These are phyloP conservation scores for Dryas drummondii DNA, from an alignment of 306 rosid species.

Conservation along the genomic window DNA sequence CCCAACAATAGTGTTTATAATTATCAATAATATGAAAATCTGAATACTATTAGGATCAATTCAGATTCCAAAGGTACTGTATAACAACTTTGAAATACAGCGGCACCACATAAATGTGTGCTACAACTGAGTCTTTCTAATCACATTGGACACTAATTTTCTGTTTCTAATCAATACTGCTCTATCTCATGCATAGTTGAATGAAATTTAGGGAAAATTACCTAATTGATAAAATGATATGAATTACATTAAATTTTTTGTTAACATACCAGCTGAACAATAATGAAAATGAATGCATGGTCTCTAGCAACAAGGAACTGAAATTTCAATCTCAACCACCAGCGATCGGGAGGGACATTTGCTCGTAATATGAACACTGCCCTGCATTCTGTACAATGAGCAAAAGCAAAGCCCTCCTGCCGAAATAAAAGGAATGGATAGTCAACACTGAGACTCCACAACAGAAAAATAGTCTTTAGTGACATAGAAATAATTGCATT, in stretches of 20 bases:
- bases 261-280: slow-evolving; percentile 79
- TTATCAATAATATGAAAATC: not conserved
- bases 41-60: not conserved
- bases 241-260: not conserved
- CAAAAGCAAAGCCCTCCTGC: slow-evolving; percentile 98
- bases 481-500: not conserved
- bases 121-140: not conserved
- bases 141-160: not conserved
- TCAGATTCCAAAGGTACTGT: not conserved
- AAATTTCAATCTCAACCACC: slow-evolving; percentile 97
- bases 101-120: not conserved
- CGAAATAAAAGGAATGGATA: slow-evolving; percentile 25
- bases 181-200: not conserved
- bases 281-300: slow-evolving; percentile 89
- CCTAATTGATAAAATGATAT: slow-evolving; percentile 6
- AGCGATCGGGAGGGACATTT: slow-evolving; percentile 89
- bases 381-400: slow-evolving; percentile 98
- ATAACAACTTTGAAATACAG: not conserved
- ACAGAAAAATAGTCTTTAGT: slow-evolving; percentile 6
- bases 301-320: slow-evolving; percentile 98
- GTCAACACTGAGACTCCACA: slow-evolving; percentile 20
- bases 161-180: not conserved
- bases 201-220: not conserved
- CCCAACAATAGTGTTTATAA: not conserved
- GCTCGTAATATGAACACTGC: slow-evolving; percentile 85